phyloP scores from a whole-genome alignment of 148 eudicot genomes.

The Rheum nobile region DNA sequence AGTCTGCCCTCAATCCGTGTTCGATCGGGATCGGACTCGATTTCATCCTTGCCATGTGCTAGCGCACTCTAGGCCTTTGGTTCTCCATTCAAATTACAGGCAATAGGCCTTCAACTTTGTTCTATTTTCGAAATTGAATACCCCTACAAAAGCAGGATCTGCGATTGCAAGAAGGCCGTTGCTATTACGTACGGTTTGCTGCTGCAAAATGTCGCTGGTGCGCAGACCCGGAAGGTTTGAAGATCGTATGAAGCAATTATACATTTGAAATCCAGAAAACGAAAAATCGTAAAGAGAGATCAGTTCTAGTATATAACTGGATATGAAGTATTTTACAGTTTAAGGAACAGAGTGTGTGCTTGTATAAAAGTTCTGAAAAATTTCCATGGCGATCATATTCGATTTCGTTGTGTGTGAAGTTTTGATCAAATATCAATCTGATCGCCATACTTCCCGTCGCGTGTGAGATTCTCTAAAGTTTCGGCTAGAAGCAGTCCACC shows the following conservation, averaged over 20 bases:
- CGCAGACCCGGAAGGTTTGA: slow-evolving; percentile 1
- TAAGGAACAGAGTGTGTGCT: background rate
- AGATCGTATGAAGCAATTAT: background rate
- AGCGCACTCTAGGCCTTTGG: background rate
- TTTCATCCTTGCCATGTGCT: slow-evolving; percentile 4
- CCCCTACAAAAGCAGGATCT: background rate
- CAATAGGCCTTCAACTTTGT: background rate
- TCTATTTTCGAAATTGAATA: background rate
- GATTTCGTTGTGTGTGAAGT: background rate
- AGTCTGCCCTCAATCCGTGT: background rate
- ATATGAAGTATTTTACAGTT: slow-evolving; percentile 1
- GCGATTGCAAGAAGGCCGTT: background rate
- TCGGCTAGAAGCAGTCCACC: background rate
- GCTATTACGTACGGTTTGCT: background rate
- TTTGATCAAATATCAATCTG: background rate
- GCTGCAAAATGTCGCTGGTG: background rate
- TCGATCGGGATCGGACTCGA: background rate
- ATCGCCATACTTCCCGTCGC: background rate
- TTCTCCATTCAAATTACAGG: slow-evolving; percentile 4
- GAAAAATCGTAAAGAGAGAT: background rate
- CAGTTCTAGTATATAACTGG: background rate
- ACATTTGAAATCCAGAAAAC: background rate
- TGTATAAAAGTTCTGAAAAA: background rate
- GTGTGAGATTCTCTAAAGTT: background rate
- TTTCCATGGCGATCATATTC: background rate